These are phyloP conservation scores for Filosporella fistucella DNA, from an alignment of 495 filamentous ascomycete species.

Conservation along the genomic window DNA sequence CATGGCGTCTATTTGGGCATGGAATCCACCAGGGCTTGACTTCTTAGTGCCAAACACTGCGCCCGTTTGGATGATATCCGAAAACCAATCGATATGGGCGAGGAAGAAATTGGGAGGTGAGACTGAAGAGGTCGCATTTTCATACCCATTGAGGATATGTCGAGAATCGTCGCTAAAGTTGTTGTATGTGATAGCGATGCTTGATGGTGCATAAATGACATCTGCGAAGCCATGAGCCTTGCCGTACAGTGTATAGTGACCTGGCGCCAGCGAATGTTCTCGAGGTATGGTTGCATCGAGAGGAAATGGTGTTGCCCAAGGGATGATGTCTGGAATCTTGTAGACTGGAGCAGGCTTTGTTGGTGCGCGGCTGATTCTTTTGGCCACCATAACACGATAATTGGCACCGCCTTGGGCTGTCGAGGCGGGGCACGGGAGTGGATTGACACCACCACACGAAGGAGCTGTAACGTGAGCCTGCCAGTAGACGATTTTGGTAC, in stretches of 20 bases:
- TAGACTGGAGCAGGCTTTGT: not conserved
- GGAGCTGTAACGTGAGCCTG: slow-evolving; percentile 15
- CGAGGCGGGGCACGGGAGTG: slow-evolving; percentile 17
- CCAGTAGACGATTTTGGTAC: slow-evolving; percentile 21
- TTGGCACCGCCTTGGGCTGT: slow-evolving; percentile 14
- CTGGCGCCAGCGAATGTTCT: not conserved
- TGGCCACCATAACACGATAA: slow-evolving; percentile 17
- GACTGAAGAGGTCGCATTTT: slow-evolving; percentile 19
- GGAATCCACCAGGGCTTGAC: slow-evolving; percentile 22
- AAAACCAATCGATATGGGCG: slow-evolving; percentile 18
- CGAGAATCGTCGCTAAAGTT: slow-evolving; percentile 18
- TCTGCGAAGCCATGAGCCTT: slow-evolving; percentile 9
- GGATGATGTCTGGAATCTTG: slow-evolving; percentile 12
- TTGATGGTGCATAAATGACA: slow-evolving; percentile 1
- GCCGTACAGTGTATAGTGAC: slow-evolving; percentile 19
- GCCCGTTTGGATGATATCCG: slow-evolving; percentile 13
- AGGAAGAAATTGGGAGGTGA: not conserved
- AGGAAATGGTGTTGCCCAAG: slow-evolving; percentile 21
- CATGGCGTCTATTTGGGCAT: slow-evolving; percentile 14
- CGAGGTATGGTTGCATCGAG: slow-evolving; percentile 7
- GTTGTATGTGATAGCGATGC: slow-evolving; percentile 16
- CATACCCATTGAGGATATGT: slow-evolving; percentile 17
- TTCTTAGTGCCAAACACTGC: slow-evolving; percentile 14
- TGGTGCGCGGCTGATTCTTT: slow-evolving; percentile 20
- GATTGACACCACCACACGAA: slow-evolving; percentile 17